These are phyloP conservation scores for Lasiodiplodia sp. DNA, from an alignment of 2,329 filamentous ascomycete species.

Conservation along the genomic window DNA sequence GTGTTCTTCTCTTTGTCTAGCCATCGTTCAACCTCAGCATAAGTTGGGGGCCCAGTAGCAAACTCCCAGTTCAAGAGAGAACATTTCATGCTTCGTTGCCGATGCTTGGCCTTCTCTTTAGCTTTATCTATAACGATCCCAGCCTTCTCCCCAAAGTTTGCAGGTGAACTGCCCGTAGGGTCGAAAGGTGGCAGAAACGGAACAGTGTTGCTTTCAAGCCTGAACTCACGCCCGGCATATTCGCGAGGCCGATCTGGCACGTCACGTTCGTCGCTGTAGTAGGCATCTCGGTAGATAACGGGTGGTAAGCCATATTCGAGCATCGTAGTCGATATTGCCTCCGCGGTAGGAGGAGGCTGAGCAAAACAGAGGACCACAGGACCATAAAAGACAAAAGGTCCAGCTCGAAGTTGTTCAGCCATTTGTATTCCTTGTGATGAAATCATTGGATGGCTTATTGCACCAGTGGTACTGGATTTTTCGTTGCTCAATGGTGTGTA, in stretches of 20 bases:
- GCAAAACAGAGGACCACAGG: conserved; percentile 44
- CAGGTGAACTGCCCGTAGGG: conserved; percentile 62
- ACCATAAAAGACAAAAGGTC: conserved; percentile 34
- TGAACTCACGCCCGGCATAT: conserved; percentile 88
- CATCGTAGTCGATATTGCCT: conserved; percentile 64
- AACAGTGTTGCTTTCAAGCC: conserved; percentile 74
- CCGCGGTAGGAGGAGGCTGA: conserved; percentile 49
- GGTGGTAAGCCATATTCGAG: conserved; percentile 65
- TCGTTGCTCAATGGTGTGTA: conserved; percentile 44
- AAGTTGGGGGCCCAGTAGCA: conserved; percentile 72
- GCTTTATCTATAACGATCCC: conserved; percentile 58
- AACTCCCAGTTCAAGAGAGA: conserved; percentile 79
- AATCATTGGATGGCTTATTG: conserved; percentile 33
- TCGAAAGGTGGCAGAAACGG: conserved; percentile 85
- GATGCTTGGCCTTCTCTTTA: conserved; percentile 60
- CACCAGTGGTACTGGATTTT: conserved; percentile 35
- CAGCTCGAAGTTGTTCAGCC: conserved; percentile 32
- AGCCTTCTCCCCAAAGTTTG: conserved; percentile 62
- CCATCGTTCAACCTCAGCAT: conserved; percentile 74
- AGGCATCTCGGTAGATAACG: conserved; percentile 83
- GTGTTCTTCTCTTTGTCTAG: conserved; percentile 45
- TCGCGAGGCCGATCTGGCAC: conserved; percentile 79
- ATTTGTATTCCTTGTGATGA: conserved; percentile 36
- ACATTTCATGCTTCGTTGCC: conserved; percentile 64
- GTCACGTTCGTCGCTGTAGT: conserved; percentile 83